Percentiles rank a stretch among this genome's conserved stretches.
Evolutionary conservation across 441 rosid genomes (phyloP).

Genomic region (Francoa sonchifolia): DNA sequence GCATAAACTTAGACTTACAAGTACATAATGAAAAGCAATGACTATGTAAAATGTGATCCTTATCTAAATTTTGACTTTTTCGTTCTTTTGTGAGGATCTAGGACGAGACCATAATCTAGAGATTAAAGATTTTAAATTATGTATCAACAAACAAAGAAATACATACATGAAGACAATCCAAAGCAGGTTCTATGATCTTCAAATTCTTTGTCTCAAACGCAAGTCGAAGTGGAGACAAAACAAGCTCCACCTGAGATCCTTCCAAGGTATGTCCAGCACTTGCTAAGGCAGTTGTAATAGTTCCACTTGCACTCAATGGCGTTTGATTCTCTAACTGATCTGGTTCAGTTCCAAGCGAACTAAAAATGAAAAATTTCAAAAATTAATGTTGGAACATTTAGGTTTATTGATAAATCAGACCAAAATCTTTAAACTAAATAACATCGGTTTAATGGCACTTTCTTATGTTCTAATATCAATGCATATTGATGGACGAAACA

Average conservation of each 20-base stretch:
- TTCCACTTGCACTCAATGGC: slow-evolving; percentile 28
- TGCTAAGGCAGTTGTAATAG: slow-evolving; percentile 55
- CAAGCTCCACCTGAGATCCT: slow-evolving; percentile 78
- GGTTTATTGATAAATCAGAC: neutral
- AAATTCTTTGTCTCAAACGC: slow-evolving; percentile 90
- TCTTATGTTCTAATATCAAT: slow-evolving; percentile 2
- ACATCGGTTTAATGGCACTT: neutral
- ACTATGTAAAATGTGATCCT: too few species aligned
- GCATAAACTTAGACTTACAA: neutral
- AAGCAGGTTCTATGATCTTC: slow-evolving; percentile 80
- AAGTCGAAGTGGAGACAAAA: slow-evolving; percentile 77
- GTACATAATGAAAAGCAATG: slow-evolving; percentile 2
- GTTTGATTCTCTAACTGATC: slow-evolving; percentile 28
- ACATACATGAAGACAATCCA: slow-evolving; percentile 98
- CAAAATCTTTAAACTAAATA: neutral
- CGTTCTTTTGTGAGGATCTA: neutral
- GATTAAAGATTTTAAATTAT: neutral
- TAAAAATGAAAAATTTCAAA: slow-evolving; percentile 16
- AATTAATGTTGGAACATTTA: slow-evolving; percentile 1
- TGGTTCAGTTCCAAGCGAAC: slow-evolving; percentile 39
- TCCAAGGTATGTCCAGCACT: slow-evolving; percentile 81
- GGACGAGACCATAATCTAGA: neutral
- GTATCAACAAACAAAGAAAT: slow-evolving; percentile 8
- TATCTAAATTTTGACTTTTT: too few species aligned
- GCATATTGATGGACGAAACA: neutral